Percentiles rank a stretch among this genome's conserved stretches.
These are phyloP conservation scores for Uronychia setigera DNA, from an alignment of 73 alveolate genomes.

Conservation along the genomic window DNA sequence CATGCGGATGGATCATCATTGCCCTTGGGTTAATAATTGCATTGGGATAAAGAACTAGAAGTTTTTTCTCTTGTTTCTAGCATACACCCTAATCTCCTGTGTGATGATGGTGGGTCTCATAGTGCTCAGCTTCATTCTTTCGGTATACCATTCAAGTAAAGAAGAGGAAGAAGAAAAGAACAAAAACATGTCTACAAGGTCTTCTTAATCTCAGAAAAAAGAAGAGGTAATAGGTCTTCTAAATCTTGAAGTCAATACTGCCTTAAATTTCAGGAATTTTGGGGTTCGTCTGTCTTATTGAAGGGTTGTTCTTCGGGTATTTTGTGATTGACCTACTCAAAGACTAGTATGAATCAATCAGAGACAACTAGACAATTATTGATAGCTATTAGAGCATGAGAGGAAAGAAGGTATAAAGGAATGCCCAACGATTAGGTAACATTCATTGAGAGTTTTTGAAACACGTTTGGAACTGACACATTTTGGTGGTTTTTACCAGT, in stretches of 20 bases:
- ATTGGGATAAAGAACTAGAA: conserved; percentile 17
- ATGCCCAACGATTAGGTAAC: no score
- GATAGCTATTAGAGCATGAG: conserved; percentile 52
- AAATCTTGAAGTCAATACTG: neutral
- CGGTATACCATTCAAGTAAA: neutral
- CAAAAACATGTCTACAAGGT: no score
- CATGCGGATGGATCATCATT: conserved; percentile 52
- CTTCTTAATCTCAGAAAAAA: neutral
- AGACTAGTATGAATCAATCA: conserved; percentile 56
- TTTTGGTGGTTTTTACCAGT: conserved; percentile 62
- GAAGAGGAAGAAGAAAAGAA: neutral
- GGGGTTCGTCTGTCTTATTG: conserved; percentile 46
- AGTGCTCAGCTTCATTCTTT: neutral
- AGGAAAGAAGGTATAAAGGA: conserved; percentile 38
- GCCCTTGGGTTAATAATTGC: conserved; percentile 30
- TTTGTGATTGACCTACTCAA: conserved; percentile 55
- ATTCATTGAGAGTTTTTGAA: conserved; percentile 18
- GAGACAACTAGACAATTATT: conserved; percentile 59
- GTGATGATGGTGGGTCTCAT: neutral
- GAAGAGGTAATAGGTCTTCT: no score
- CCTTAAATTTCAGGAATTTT: conserved; percentile 10
- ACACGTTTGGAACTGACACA: conserved; percentile 40
- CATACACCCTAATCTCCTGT: neutral
- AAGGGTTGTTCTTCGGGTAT: conserved; percentile 53
- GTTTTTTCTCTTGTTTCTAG: conserved; percentile 6